A percentile compares a stretch with the other conserved stretches of the same genome.
phyloP scores from a whole-genome alignment of 2,329 filamentous ascomycete species.

The Sporothrix dimorphospora region DNA sequence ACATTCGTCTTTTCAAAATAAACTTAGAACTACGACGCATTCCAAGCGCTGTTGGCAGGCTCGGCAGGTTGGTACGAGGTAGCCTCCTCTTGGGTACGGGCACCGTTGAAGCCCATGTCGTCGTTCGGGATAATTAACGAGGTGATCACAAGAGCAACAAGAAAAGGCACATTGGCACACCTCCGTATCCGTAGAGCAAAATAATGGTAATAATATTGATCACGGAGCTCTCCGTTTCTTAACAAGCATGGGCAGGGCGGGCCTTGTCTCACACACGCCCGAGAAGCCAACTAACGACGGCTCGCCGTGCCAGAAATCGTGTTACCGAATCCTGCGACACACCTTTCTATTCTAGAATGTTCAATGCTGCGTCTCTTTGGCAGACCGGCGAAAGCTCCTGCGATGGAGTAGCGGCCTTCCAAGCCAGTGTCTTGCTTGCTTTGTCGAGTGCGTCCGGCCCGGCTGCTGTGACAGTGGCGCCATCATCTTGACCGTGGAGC shows the following conservation, averaged over 20 bases:
- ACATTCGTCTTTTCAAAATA: constrained; percentile 1
- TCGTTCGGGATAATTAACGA: neutral
- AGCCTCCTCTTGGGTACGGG: no score
- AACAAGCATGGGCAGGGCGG: neutral
- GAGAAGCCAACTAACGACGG: neutral
- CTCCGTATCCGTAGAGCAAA: neutral
- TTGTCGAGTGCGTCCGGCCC: neutral
- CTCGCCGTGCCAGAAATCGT: neutral
- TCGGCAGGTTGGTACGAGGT: neutral
- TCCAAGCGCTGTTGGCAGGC: neutral
- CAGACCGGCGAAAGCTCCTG: neutral
- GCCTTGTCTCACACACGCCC: neutral
- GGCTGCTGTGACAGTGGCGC: constrained; percentile 30
- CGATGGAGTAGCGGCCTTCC: constrained; percentile 21
- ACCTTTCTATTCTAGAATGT: neutral
- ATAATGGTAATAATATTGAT: neutral
- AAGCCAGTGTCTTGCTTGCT: constrained; percentile 19
- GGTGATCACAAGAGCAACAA: neutral
- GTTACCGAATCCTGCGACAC: neutral
- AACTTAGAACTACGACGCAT: neutral
- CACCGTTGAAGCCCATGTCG: neutral
- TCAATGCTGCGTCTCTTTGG: constrained; percentile 5
- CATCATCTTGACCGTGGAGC: constrained; percentile 37
- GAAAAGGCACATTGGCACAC: neutral
- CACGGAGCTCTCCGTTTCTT: neutral